These are phyloP conservation scores for peach (Prunus persica) DNA, from an alignment of 306 rosid species.

Conservation along the genomic window Prunus_persica_NCBIv2 NC_034014.1:6708001-6708500, in stretches of 20 bases:
- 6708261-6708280: conserved; percentile 40
- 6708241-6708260: not conserved
- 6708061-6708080: conserved; percentile 39
- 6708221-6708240: conserved; percentile 49
- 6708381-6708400: conserved; percentile 50
- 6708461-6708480: too few relatives aligned
- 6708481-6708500: not conserved
- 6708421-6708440: conserved; percentile 46
- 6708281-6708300: conserved; percentile 32
- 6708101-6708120: conserved; percentile 60
- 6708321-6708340: conserved; percentile 41
- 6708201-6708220: conserved; percentile 48
- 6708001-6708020: conserved; percentile 68
- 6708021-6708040: conserved; percentile 42
- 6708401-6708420: conserved; percentile 24
- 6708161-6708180: conserved; percentile 39
- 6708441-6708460: conserved; percentile 34
- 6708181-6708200: conserved; percentile 36
- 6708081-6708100: conserved; percentile 39
- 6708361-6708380: conserved; percentile 49
- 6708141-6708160: conserved; percentile 48
- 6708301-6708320: conserved; percentile 46
- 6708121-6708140: conserved; percentile 60
- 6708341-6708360: conserved; percentile 28
- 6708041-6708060: conserved; percentile 58